These are phyloP conservation scores for Carex pumila DNA, from an alignment of 176 grass and related monocot species.

Conservation along the genomic window DNA sequence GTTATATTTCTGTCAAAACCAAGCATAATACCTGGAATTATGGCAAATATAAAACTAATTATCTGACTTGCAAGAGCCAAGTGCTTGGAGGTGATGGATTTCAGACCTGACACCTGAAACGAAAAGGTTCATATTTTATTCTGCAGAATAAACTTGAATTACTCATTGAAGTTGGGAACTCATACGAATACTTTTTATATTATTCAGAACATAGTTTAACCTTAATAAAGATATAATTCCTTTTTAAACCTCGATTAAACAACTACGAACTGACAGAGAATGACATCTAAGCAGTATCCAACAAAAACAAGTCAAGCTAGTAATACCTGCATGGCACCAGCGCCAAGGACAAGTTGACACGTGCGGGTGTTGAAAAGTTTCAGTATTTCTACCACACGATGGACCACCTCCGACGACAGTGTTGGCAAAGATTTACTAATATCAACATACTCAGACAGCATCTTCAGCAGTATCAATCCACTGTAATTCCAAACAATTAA, in stretches of 20 bases:
- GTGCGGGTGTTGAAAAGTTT: constrained; percentile 96
- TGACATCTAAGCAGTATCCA: background rate
- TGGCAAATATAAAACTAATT: constrained; percentile 80
- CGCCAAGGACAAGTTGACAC: constrained; percentile 96
- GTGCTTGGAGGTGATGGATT: constrained; percentile 99
- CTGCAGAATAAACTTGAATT: background rate
- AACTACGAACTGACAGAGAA: background rate
- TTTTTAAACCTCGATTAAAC: background rate
- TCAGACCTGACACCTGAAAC: constrained; percentile 91
- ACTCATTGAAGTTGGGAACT: background rate
- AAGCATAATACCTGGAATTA: constrained; percentile 72
- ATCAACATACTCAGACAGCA: constrained; percentile 94
- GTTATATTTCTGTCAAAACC: background rate
- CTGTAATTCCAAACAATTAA: constrained; percentile 40
- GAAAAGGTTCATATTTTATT: background rate
- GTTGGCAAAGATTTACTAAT: constrained; percentile 95
- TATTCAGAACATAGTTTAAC: background rate
- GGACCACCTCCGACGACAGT: constrained; percentile 92
- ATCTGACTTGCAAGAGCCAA: constrained; percentile 97
- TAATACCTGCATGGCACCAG: constrained; percentile 96
- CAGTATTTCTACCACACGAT: constrained; percentile 92
- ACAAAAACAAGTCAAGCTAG: constrained; percentile 7
- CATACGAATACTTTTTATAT: background rate
- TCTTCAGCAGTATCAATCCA: constrained; percentile 95
- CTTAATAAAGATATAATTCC: background rate